phyloP scores from a whole-genome alignment of 2,329 filamentous ascomycete species.

The Falciphora oryzae region DNA sequence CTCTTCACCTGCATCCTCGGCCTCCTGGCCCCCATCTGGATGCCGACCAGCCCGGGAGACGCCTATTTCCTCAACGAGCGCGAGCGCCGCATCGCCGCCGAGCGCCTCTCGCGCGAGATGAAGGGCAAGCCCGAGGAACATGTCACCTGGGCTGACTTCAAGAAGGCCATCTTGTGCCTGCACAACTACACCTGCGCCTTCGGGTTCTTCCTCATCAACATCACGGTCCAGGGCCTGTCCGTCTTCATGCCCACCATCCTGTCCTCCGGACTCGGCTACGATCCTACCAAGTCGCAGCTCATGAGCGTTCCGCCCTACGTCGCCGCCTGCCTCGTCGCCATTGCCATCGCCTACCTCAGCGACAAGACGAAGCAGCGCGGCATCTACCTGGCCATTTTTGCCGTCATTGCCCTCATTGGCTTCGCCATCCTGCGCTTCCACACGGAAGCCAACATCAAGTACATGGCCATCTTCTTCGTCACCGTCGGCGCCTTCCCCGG shows the following conservation, averaged over 20 bases:
- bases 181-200: slow-evolving; percentile 54
- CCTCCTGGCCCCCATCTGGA: slow-evolving; percentile 40
- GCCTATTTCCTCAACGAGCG: slow-evolving; percentile 45
- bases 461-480: slow-evolving; percentile 50
- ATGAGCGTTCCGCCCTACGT: slow-evolving; percentile 40
- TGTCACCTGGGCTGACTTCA: slow-evolving; percentile 42
- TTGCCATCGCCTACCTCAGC: slow-evolving; percentile 32
- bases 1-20: slow-evolving; percentile 46
- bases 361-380: slow-evolving; percentile 38
- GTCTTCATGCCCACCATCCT: slow-evolving; percentile 46
- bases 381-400: slow-evolving; percentile 33
- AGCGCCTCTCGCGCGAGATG: slow-evolving; percentile 45
- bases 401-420: slow-evolving; percentile 39
- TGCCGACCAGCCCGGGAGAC: slow-evolving; percentile 43
- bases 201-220: slow-evolving; percentile 55
- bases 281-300: slow-evolving; percentile 33
- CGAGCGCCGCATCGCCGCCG: slow-evolving; percentile 47
- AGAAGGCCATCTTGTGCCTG: slow-evolving; percentile 46
- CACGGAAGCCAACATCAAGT: slow-evolving; percentile 35
- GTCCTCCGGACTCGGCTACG: slow-evolving; percentile 33
- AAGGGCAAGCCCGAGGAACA: slow-evolving; percentile 38
- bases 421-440: slow-evolving; percentile 47
- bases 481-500: slow-evolving; percentile 52
- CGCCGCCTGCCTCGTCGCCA: slow-evolving; percentile 32
- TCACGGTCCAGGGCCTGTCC: slow-evolving; percentile 49